Evolutionary conservation across 805 yeast genomes (phyloP).

Genomic region (Saturnispora diversa): DNA sequence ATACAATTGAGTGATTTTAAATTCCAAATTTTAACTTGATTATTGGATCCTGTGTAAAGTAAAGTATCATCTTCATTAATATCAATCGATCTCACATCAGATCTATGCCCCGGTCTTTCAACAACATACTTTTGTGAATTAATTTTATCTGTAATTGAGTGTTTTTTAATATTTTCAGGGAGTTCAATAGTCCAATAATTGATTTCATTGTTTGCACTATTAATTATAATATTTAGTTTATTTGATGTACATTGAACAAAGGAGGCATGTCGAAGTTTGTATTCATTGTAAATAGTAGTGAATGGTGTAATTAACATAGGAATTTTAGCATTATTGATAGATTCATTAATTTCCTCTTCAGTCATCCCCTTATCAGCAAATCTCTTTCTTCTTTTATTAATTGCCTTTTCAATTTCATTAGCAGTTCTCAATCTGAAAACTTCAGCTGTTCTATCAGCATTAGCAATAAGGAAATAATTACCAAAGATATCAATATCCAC

Average conservation of each 20-base stretch:
- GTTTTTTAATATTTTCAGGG: conserved; percentile 51
- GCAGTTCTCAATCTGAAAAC: conserved; percentile 65
- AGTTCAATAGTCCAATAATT: conserved; percentile 55
- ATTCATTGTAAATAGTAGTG: conserved; percentile 53
- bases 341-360: conserved; percentile 50
- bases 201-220: conserved; percentile 66
- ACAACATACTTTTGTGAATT: conserved; percentile 44
- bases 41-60: conserved; percentile 85
- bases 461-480: conserved; percentile 60
- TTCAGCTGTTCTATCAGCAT: conserved; percentile 75
- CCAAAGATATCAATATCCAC: conserved; percentile 38
- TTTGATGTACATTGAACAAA: conserved; percentile 50
- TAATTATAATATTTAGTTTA: conserved; percentile 49
- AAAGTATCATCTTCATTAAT: conserved; percentile 74
- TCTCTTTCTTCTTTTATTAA: conserved; percentile 69
- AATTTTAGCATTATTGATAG: conserved; percentile 40
- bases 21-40: conserved; percentile 86
- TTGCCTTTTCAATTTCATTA: conserved; percentile 73
- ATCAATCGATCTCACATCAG: conserved; percentile 79
- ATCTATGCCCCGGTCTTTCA: conserved; percentile 79
- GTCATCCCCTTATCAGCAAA: conserved; percentile 60
- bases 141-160: conserved; percentile 33
- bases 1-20: conserved; percentile 62
- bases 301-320: conserved; percentile 61
- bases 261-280: conserved; percentile 57